phyloP scores from a whole-genome alignment of 768 basidiomycete genomes.

The Agaricus blazei region DNA sequence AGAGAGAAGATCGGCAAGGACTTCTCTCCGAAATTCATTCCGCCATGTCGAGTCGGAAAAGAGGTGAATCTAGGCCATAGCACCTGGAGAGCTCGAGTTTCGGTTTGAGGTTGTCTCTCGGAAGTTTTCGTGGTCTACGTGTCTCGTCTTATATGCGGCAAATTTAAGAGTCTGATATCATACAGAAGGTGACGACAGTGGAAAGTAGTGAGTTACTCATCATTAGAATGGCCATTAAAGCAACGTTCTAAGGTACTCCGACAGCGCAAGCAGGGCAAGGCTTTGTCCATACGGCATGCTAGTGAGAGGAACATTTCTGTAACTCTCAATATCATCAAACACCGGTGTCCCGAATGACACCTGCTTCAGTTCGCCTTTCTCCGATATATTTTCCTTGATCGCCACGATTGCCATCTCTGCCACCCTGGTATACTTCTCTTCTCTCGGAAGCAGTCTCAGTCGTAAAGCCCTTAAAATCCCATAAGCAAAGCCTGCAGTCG shows the following conservation, averaged over 20 bases:
- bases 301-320: slow-evolving; percentile 46
- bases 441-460: slow-evolving; percentile 35
- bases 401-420: slow-evolving; percentile 37
- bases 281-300: slow-evolving; percentile 57
- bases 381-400: slow-evolving; percentile 38
- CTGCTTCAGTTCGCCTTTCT: slow-evolving; percentile 39
- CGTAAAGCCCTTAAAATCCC: slow-evolving; percentile 40
- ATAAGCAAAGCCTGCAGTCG: slow-evolving; percentile 44
- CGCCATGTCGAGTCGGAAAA: no score
- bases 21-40: no score
- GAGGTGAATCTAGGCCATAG: no score
- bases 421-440: slow-evolving; percentile 30
- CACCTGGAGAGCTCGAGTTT: no score
- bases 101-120: no score
- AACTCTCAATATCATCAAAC: slow-evolving; percentile 40
- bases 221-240: slow-evolving; percentile 17
- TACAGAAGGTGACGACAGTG: background rate
- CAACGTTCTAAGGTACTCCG: slow-evolving; percentile 40
- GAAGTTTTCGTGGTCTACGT: no score
- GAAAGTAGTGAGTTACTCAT: background rate
- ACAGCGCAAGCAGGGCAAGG: slow-evolving; percentile 43
- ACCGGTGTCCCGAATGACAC: slow-evolving; percentile 53
- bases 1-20: no score
- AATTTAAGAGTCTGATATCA: no score
- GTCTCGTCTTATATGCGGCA: no score